phyloP scores from a whole-genome alignment of 2,329 filamentous ascomycete species.

The Hypocrella siamensis region DNA sequence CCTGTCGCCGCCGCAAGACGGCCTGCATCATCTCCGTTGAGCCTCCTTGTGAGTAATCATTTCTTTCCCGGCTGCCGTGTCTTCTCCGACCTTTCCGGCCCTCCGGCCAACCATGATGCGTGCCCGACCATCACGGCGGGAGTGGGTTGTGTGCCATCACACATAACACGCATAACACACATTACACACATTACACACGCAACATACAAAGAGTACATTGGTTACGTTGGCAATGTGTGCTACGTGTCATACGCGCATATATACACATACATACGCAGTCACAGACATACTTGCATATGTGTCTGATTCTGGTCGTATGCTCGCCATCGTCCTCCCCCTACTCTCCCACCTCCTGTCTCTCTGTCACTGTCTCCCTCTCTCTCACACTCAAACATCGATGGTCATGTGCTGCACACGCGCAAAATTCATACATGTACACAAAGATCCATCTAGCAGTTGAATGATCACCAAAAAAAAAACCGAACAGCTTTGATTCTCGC shows the following conservation, averaged over 20 bases:
- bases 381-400: no score
- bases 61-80: neutral
- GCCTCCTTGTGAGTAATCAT: slow-evolving; percentile 23
- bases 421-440: no score
- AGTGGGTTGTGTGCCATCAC: no score
- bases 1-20: slow-evolving; percentile 27
- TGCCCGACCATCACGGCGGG: no score
- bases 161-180: neutral
- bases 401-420: no score
- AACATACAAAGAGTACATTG: no score
- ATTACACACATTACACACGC: neutral
- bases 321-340: neutral
- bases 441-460: no score
- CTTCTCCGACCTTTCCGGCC: neutral
- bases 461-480: no score
- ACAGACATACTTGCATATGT: neutral
- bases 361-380: no score
- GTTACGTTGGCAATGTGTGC: neutral
- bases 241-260: neutral
- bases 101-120: no score
- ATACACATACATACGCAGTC: neutral
- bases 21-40: slow-evolving; percentile 28
- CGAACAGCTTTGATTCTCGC: neutral
- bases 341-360: neutral
- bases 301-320: no score